A percentile compares a stretch with the other conserved stretches of the same genome.
These are phyloP conservation scores for Plectosphaerella sp. DNA, from an alignment of 2,329 filamentous ascomycete genomes.

Conservation along the genomic window DNA sequence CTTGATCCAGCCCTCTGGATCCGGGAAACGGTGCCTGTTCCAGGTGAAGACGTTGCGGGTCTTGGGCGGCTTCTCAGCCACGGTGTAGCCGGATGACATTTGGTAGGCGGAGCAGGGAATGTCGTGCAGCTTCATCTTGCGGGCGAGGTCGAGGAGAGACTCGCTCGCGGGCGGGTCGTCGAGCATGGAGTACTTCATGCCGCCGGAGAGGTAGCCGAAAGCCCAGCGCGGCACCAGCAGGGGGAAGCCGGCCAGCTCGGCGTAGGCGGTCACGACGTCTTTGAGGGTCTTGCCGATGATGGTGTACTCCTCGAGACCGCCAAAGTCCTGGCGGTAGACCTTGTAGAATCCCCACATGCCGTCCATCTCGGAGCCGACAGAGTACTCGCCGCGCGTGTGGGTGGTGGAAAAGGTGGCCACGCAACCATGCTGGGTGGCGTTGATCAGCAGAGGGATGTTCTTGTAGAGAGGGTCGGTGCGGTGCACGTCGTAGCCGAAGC, in stretches of 20 bases:
- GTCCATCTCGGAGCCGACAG: slow-evolving; percentile 68
- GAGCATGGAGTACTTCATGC: slow-evolving; percentile 48
- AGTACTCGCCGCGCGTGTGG: slow-evolving; percentile 60
- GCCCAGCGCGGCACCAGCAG: slow-evolving; percentile 66
- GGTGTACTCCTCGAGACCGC: slow-evolving; percentile 67
- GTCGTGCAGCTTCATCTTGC: slow-evolving; percentile 57
- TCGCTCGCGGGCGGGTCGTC: slow-evolving; percentile 50
- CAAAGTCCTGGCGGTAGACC: slow-evolving; percentile 67
- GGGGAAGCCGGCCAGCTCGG: slow-evolving; percentile 64
- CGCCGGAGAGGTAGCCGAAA: slow-evolving; percentile 68
- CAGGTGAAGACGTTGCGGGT: slow-evolving; percentile 68
- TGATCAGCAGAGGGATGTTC: slow-evolving; percentile 69
- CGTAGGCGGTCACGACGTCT: slow-evolving; percentile 63
- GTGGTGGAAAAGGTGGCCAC: slow-evolving; percentile 65
- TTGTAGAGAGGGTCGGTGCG: slow-evolving; percentile 71
- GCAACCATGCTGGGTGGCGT: slow-evolving; percentile 58
- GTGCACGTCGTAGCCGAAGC: slow-evolving; percentile 69
- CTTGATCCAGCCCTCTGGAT: slow-evolving; percentile 59
- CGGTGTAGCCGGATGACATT: slow-evolving; percentile 69
- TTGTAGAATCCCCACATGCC: slow-evolving; percentile 74
- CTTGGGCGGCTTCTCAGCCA: slow-evolving; percentile 62
- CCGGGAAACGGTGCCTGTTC: slow-evolving; percentile 66
- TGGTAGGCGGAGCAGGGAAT: slow-evolving; percentile 70
- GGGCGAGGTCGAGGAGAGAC: slow-evolving; percentile 55
- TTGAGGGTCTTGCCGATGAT: slow-evolving; percentile 62